Evolutionary conservation across 148 eudicot species (phyloP).

Genomic region (Talinum fruticosum): DNA sequence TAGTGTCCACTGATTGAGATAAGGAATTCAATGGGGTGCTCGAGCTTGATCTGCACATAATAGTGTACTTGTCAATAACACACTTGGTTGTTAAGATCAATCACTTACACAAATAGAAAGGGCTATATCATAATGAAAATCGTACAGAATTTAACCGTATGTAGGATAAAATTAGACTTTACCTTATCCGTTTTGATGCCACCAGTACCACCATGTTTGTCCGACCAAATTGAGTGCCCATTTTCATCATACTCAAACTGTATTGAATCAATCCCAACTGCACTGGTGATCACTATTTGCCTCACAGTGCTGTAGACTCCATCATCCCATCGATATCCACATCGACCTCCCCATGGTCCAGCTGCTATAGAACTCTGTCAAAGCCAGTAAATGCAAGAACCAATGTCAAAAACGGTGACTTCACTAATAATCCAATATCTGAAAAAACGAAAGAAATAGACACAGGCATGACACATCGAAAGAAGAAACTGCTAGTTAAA

Average conservation of each 20-base stretch:
- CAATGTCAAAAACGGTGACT: background rate
- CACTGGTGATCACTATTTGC: slow-evolving; percentile 30
- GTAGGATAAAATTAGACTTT: background rate
- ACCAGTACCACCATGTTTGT: slow-evolving; percentile 24
- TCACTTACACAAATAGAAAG: too few species aligned
- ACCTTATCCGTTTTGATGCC: slow-evolving; percentile 34
- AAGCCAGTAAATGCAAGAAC: background rate
- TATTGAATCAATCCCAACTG: slow-evolving; percentile 24
- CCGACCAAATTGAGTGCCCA: slow-evolving; percentile 28
- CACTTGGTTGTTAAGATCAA: background rate
- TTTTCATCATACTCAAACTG: slow-evolving; percentile 30
- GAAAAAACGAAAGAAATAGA: background rate
- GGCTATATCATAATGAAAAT: background rate
- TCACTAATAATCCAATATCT: background rate
- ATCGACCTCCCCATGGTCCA: slow-evolving; percentile 44
- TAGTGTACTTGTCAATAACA: background rate
- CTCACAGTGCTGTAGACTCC: slow-evolving; percentile 29
- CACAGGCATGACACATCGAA: background rate
- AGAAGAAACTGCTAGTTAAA: background rate
- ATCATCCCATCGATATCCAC: slow-evolving; percentile 37
- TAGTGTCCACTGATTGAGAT: slow-evolving; percentile 34
- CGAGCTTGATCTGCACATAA: slow-evolving; percentile 31
- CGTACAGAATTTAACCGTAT: background rate
- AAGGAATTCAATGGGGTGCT: slow-evolving; percentile 30
- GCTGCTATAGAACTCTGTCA: slow-evolving; percentile 20